phyloP scores from a whole-genome alignment of 768 basidiomycete species.

The Leccinum sublutescens region DNA sequence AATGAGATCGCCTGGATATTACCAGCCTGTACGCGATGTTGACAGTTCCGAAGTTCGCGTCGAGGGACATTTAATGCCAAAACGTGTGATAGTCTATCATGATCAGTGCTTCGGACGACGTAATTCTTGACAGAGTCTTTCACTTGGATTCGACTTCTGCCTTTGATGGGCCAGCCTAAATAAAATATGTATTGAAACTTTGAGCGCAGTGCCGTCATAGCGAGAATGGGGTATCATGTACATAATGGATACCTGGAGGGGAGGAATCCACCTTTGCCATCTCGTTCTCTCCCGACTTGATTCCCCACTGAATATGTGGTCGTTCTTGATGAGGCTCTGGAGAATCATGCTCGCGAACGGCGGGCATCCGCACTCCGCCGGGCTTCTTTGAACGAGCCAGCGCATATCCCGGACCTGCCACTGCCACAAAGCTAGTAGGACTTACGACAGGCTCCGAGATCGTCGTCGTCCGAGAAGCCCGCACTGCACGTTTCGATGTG shows the following conservation, averaged over 20 bases:
- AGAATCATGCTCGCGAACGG: constrained; percentile 2
- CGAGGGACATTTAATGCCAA: constrained; percentile 11
- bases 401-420: neutral
- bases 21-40: constrained; percentile 9
- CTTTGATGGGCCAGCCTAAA: constrained; percentile 8
- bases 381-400: neutral
- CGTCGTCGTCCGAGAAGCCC: constrained; percentile 1
- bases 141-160: constrained; percentile 7
- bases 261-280: constrained; percentile 1
- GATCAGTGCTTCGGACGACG: constrained; percentile 2
- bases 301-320: neutral
- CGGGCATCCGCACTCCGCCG: neutral
- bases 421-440: constrained; percentile 3
- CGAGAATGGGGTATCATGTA: neutral
- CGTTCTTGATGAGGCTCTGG: neutral
- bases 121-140: constrained; percentile 4
- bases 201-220: neutral
- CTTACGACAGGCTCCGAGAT: constrained; percentile 1
- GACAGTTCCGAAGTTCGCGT: constrained; percentile 1
- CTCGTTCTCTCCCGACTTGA: constrained; percentile 12
- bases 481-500: constrained; percentile 5
- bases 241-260: constrained; percentile 4
- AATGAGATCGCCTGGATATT: neutral
- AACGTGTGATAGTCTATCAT: constrained; percentile 1
- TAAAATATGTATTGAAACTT: no score